These are phyloP conservation scores for Entomortierella chlamydospora DNA, from an alignment of 192 early-diverging fungal species.

Conservation along the genomic window DNA sequence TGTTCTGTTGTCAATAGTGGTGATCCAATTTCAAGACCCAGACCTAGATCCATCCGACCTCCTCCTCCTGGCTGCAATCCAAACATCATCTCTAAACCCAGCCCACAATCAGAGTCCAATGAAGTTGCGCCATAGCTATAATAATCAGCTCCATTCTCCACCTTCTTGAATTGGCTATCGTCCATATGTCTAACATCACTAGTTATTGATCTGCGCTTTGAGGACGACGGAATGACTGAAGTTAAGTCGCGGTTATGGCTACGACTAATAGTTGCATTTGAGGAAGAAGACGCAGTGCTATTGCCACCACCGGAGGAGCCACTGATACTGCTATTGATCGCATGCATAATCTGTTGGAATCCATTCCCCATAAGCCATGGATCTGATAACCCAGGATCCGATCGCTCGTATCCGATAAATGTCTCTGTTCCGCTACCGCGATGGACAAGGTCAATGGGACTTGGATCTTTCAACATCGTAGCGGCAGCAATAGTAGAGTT, in stretches of 20 bases:
- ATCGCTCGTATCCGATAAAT: conserved; percentile 1
- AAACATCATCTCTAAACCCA: not conserved
- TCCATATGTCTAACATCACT: not conserved
- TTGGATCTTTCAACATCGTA: no score
- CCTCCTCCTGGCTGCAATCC: not conserved
- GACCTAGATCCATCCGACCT: not conserved
- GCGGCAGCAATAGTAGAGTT: not conserved
- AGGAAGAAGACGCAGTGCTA: no score
- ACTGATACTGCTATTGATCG: not conserved
- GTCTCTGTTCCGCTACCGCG: conserved; percentile 8
- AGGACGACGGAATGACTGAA: no score
- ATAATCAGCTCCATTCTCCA: not conserved
- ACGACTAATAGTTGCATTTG: no score
- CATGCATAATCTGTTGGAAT: not conserved
- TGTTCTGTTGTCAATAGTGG: no score
- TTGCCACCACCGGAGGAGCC: not conserved
- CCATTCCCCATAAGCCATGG: not conserved
- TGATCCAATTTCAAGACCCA: no score
- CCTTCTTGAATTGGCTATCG: not conserved
- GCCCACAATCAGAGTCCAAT: not conserved
- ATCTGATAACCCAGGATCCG: not conserved
- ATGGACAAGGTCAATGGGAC: not conserved
- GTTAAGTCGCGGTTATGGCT: no score
- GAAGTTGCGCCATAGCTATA: not conserved
- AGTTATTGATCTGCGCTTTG: no score